Base-by-base conservation (phyloP, 768 basidiomycete species). In the Rhodotorula paludigena region DNA sequence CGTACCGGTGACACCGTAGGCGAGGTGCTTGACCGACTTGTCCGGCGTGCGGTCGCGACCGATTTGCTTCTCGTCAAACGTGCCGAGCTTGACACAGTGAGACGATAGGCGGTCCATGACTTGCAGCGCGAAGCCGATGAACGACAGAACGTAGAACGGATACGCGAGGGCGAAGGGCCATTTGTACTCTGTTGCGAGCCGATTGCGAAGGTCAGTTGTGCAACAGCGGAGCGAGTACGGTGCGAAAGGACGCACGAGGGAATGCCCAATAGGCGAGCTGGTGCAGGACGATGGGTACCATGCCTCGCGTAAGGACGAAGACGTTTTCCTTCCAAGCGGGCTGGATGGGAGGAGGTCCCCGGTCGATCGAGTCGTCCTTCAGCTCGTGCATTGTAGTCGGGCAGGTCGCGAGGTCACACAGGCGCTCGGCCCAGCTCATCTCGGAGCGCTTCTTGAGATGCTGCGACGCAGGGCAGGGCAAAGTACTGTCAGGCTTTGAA, bases 31-130 rank as follows among this genome's bases (percentile, higher is more conserved):
- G n/a, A 68, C 67, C n/a, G 62, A 63, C 45, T 63, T 60, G 62
- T 68, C 67, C 14, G 67, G 67, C 25, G 67, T 68, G 6, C 67
- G 57, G 35, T 68, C 67, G 15, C 67, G 57, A n/a, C 62, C 61
- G n/a, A 63, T 63, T 8, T 68, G 44, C 62, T 60, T 60, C 62
- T 68, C 67, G 52, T 68, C 67, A 7, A 68, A 52, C 15, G 58
- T 60, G 25, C 67, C 67, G 39, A 60, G 54, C n/a, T 44, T 12
- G n/a, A 68, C 67, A 39, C 67, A 68, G 51, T 6, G 16, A 41
- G 49, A 28, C 23, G 2, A 7, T 18, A 4, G 45, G 45, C 21
- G 25, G 25, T n/a, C 5, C 15, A 28, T 16, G 28, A 48, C 23
- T n/a, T 3, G 47, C 2, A 68, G 53, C 5, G 67, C 67, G 47